Evolutionary conservation across 73 alveolate genomes (phyloP).

Genomic region (Breviolum minutum): DNA sequence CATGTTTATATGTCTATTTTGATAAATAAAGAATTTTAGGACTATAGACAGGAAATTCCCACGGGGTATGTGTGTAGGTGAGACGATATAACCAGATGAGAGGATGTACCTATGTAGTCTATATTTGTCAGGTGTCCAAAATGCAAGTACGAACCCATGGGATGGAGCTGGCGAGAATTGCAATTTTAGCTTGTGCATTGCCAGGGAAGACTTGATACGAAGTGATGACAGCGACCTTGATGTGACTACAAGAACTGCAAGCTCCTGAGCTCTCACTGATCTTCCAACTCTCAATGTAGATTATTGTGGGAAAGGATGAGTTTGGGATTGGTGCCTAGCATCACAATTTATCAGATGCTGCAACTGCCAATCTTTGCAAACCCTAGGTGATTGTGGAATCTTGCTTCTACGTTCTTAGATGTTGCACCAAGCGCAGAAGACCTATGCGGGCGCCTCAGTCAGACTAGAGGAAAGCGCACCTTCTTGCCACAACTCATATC

Average conservation of each 20-base stretch:
- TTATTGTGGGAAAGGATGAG: too few species aligned
- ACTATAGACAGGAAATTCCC: too few species aligned
- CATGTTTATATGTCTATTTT: too few species aligned
- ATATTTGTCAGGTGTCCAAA: too few species aligned
- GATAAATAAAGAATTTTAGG: too few species aligned
- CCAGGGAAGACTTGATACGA: slow-evolving; percentile 37
- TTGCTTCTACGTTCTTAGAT: slow-evolving; percentile 25
- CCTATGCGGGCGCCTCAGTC: slow-evolving; percentile 1
- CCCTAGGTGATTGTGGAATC: slow-evolving; percentile 11
- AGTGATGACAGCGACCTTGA: slow-evolving; percentile 25
- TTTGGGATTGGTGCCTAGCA: too few species aligned
- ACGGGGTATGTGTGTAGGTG: too few species aligned
- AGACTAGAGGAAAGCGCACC: not conserved
- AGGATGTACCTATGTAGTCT: too few species aligned
- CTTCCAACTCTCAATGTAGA: too few species aligned
- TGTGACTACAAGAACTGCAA: not conserved
- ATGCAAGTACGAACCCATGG: not conserved
- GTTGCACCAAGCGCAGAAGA: slow-evolving; percentile 44
- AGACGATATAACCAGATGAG: too few species aligned
- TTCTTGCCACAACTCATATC: not conserved
- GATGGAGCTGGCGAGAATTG: not conserved
- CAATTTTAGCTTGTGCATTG: not conserved
- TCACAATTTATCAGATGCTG: not conserved
- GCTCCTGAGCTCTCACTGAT: not conserved
- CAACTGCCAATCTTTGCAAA: too few species aligned